phyloP scores from a whole-genome alignment of 164 flowering plant genomes.

The Nymphaea thermarum region DNA sequence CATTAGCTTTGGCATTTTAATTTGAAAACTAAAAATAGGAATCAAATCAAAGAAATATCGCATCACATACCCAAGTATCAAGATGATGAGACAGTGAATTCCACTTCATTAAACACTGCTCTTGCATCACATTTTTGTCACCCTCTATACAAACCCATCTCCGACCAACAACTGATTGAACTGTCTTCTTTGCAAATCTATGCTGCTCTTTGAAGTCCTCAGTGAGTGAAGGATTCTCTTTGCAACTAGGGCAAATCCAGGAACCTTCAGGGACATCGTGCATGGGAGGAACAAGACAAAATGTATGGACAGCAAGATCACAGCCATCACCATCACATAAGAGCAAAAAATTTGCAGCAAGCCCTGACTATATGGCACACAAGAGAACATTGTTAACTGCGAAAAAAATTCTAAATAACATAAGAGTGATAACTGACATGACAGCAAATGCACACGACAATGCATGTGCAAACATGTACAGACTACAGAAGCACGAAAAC shows the following conservation, averaged over 20 bases:
- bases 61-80: constrained; percentile 3
- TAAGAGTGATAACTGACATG: background rate
- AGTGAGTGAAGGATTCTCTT: background rate
- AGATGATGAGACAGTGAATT: constrained; percentile 2
- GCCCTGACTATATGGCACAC: background rate
- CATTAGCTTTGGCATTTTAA: background rate
- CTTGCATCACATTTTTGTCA: constrained; percentile 2
- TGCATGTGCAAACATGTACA: background rate
- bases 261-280: background rate
- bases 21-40: background rate
- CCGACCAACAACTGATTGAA: constrained; percentile 3
- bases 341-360: background rate
- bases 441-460: background rate
- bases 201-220: background rate
- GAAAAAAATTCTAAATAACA: background rate
- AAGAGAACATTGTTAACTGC: background rate
- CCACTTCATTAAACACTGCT: constrained; percentile 4
- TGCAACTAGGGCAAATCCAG: constrained; percentile 6
- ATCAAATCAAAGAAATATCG: background rate
- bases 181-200: background rate
- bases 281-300: constrained; percentile 5
- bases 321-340: constrained; percentile 1
- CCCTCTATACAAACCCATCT: background rate
- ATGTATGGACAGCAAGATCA: constrained; percentile 1
- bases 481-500: background rate